These are phyloP conservation scores for Bacidia gigantensis DNA, from an alignment of 495 filamentous ascomycete genomes.

Conservation along the genomic window DNA sequence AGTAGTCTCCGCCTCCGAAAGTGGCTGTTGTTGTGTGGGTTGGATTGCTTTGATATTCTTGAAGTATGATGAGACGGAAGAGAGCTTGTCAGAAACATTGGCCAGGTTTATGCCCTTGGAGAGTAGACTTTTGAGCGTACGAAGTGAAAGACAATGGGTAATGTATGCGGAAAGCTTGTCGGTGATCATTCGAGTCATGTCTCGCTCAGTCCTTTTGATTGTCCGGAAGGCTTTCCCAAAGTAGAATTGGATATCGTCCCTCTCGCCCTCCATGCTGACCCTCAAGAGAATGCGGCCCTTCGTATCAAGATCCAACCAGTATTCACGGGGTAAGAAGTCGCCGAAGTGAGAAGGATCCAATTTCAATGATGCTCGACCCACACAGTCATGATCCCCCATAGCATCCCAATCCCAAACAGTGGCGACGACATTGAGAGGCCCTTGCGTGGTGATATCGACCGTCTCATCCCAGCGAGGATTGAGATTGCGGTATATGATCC, in stretches of 20 bases:
- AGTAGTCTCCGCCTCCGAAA: conserved; percentile 60
- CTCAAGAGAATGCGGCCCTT: conserved; percentile 80
- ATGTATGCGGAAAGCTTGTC: conserved; percentile 98
- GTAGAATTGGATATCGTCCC: conserved; percentile 97
- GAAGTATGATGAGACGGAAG: conserved; percentile 70
- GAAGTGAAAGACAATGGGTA: conserved; percentile 71
- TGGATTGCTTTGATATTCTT: conserved; percentile 43
- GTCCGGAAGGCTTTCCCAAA: conserved; percentile 95
- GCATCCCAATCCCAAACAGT: conserved; percentile 99
- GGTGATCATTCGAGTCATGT: conserved; percentile 96
- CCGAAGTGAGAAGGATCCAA: conserved; percentile 89
- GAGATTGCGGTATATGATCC: conserved; percentile 78
- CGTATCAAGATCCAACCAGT: conserved; percentile 95
- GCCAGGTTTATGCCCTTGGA: conserved; percentile 50
- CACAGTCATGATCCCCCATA: conserved; percentile 93
- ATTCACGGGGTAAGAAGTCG: conserved; percentile 87
- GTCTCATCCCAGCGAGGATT: conserved; percentile 98
- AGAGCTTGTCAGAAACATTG: conserved; percentile 51
- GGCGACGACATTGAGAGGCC: conserved; percentile 83
- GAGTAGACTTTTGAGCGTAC: conserved; percentile 61
- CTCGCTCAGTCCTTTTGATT: conserved; percentile 84
- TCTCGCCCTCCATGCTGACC: conserved; percentile 96
- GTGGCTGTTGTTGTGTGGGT: conserved; percentile 33
- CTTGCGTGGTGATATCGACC: conserved; percentile 86
- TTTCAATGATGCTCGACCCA: conserved; percentile 87